Base-by-base conservation (phyloP, 2,329 filamentous ascomycete species). In the Capronia coronata region DNA sequence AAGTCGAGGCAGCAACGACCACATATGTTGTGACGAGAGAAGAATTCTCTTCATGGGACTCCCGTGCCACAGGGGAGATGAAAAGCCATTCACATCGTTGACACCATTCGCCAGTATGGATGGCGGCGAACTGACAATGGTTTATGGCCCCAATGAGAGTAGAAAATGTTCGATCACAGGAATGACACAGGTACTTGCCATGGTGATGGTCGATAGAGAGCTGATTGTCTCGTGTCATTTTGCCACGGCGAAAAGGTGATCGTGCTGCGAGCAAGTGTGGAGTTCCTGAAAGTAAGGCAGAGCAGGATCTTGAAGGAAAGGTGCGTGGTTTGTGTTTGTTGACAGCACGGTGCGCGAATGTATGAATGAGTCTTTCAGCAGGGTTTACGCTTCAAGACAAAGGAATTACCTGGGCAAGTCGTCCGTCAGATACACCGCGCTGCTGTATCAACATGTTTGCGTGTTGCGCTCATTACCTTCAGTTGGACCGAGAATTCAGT, bases 91-190 rank as follows among this genome's bases (percentile, higher is more conserved):
- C n/a, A 41, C 54, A 56, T 27, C 48, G 19, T 14, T 51, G 41
- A 25, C 54, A 56, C 51, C 54, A 56, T 46, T 51, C 51, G 13
- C 38, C 51, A 19, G n/a, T 8, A 46, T 56, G 54, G 13, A 49
- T 32, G 1, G 11, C 25, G n/a, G 51, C 47, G 25, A 43, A 34
- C 14, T 39, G 51, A 27, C 54, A 54, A 37, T 56, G 54, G 13
- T 51, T 43, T 4, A 54, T 5, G 6, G 42, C 41, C 21, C 43
- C 46, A 40, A 40, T 23, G 8, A 11, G 9, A 10, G 29, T 48
- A 16, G n/a, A 43, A 39, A 56, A 56, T 4, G 8, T 7, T 41
- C 51, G 47, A 34, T 53, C 39, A 30, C 53, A 56, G 11, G 49
- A 9, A 16, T 3, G 9, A 34, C 53, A 56, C 29, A 16, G 6